Evolutionary conservation across 768 basidiomycete genomes (phyloP).

Genomic region (Panellus pusillus): DNA sequence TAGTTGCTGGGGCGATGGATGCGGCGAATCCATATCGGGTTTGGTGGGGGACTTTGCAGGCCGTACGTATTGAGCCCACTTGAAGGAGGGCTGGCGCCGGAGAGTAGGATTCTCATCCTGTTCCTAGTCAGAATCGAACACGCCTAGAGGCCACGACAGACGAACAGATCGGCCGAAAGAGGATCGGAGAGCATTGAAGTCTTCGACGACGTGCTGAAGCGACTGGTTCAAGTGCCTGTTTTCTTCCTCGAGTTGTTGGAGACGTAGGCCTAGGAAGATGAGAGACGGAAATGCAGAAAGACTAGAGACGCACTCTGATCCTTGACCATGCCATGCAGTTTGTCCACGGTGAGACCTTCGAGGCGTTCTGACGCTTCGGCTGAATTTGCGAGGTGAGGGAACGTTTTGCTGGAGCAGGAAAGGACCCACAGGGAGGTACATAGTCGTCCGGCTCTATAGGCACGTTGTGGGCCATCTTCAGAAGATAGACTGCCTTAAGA

Average conservation of each 20-base stretch:
- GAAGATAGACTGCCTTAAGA: slow-evolving; percentile 87
- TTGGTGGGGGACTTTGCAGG: slow-evolving; percentile 82
- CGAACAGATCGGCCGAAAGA: slow-evolving; percentile 43
- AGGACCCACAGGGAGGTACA: slow-evolving; percentile 79
- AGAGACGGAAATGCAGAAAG: slow-evolving; percentile 2
- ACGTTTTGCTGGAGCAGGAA: slow-evolving; percentile 24
- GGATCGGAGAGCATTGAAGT: slow-evolving; percentile 47
- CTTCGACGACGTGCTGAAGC: slow-evolving; percentile 66
- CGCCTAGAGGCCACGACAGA: slow-evolving; percentile 11
- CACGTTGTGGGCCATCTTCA: slow-evolving; percentile 83
- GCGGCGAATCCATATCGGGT: slow-evolving; percentile 72
- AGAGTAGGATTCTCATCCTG: slow-evolving; percentile 42
- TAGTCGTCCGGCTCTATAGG: slow-evolving; percentile 84
- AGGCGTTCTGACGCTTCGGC: slow-evolving; percentile 60
- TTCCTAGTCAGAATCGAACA: slow-evolving; percentile 7
- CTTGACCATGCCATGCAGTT: slow-evolving; percentile 62
- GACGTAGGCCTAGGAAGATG: slow-evolving; percentile 57
- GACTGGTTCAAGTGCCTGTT: slow-evolving; percentile 67
- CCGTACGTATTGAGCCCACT: slow-evolving; percentile 83
- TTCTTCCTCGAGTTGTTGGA: slow-evolving; percentile 73
- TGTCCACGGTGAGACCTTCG: slow-evolving; percentile 61
- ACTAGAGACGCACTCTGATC: slow-evolving; percentile 63
- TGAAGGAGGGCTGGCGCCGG: slow-evolving; percentile 78
- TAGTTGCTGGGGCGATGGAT: slow-evolving; percentile 72
- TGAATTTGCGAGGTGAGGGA: slow-evolving; percentile 29